Base-by-base conservation (phyloP, 441 rosid genomes). In the Jatropha multifida region DNA sequence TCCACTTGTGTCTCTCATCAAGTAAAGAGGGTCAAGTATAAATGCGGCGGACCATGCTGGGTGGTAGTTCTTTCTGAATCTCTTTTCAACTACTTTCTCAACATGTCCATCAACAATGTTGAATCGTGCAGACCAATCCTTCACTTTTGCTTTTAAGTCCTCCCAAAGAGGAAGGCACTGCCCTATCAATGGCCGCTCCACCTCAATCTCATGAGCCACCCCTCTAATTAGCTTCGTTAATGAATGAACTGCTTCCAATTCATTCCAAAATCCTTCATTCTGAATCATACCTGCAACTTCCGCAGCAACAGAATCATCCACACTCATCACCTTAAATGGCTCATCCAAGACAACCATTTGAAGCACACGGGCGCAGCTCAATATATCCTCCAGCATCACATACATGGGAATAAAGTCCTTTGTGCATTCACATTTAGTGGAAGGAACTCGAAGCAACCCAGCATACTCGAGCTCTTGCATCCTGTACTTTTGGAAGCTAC, bases 31-130 rank as follows among this genome's bases (percentile, higher is more conserved):
- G 78, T 95, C 99, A 6, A 95, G 97, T 67, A 95, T 83, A 27
- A 85, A 95, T 4, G 97, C 97, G 1, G 94, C 98, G 18, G 99
- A 88, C 99, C 98, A 93, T 54, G 99, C 98, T 2, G 99, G 99
- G 70, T 93, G 99, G 81, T 93, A 95, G 65, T 93, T 85, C 85
- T 93, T 93, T 83, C 79, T 83, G 85, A 95, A 95, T 76, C 98
- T 88, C 78, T 88, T 89, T 76, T 95, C 99, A 4, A 93, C 84
- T 14, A 92, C 86, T 73, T 88, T 92, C 88, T 93, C 97, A 0
- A 92, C 88, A 2, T 82, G 83, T n/a, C 87, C 95, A 69, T 93
- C 94, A 4, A 83, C 85, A 59, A 92, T 79, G 75, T 87, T 83
- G 76, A 86, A 93, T 82, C 89, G 92, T 1, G 87, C 83, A 74